Base-by-base conservation (phyloP, 805 yeast species). In the Monosporozyma aerobia region DNA sequence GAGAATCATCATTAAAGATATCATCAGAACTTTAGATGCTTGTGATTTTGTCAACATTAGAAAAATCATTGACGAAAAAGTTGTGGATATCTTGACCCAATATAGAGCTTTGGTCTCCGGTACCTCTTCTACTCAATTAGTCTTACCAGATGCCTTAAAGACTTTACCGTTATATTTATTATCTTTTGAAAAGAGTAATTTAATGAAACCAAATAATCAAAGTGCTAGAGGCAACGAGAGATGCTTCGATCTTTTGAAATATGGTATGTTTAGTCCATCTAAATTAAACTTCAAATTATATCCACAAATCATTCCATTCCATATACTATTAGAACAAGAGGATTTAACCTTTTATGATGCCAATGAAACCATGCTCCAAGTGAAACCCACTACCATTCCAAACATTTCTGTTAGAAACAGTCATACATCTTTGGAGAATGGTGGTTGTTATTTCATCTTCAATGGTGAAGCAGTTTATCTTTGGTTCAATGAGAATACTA, bases 91-190 rank as follows among this genome's bases (percentile, higher is more conserved):
- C 11, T 76, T 81, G 53, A 77, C 85, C 0, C 78, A 78, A 50
- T 86, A 84, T 59, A 75, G 86, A 54, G 66, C 71, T 1, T 56
- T 73, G 22, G 77, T 75, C 19, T 73, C 76, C 7, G 70, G 73
- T 11, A 68, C 72, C 27, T 68, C 75, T 2, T 47, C 55, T 2
- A 39, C 54, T 16, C 89, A 86, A 62, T 72, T 94, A 55, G 77
- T 92, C 5, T 74, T 92, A 65, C 98, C 99, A 0, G 87, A 85
- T 46, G 80, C 92, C 9, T 72, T 94, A 59, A 80, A 80, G 53
- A 81, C 87, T 45, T 72, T 92, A 51, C 81, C 92, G 9, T 77
- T 83, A 60, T 81, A 78, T 59, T 63, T 86, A 49, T 73, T 90
- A 50, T 74, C 92, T 0, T 80, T 90, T 54, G 76, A 82, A 57